Conservation (phyloP, 2,329 filamentous ascomycete species). For the Orbilia oligospora region DNA sequence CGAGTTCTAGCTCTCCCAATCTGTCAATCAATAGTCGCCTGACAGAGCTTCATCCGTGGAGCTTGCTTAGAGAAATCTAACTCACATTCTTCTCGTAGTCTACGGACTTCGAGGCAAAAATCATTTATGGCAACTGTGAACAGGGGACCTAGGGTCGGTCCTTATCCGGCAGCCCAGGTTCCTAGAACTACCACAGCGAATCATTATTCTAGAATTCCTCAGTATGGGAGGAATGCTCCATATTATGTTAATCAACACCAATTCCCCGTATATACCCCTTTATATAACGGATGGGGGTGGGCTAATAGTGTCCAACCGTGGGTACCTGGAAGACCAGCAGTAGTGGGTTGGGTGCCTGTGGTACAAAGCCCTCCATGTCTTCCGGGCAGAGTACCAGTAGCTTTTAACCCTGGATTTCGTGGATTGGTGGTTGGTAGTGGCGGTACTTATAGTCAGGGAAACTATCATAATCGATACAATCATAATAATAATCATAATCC, state of each 20-base stretch:
- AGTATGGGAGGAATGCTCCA: too few relatives aligned
- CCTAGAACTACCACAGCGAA: too few relatives aligned
- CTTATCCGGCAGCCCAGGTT: too few relatives aligned
- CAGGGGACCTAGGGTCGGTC: too few relatives aligned
- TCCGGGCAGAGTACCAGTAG: background rate
- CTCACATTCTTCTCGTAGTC: background rate
- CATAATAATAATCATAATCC: too few relatives aligned
- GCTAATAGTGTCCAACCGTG: too few relatives aligned
- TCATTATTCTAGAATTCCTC: too few relatives aligned
- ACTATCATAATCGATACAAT: background rate
- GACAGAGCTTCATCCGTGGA: background rate
- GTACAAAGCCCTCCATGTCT: background rate
- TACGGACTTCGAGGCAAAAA: background rate
- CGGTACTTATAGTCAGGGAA: background rate
- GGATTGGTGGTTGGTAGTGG: background rate
- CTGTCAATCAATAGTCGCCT: too few relatives aligned
- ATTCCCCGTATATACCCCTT: too few relatives aligned
- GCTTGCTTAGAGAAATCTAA: background rate
- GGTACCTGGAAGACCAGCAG: too few relatives aligned
- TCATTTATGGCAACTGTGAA: background rate
- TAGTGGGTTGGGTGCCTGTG: background rate
- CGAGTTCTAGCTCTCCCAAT: background rate
- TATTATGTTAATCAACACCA: too few relatives aligned
- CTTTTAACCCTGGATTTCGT: background rate
- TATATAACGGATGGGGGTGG: too few relatives aligned